A percentile compares a stretch with the other conserved stretches of the same genome.
phyloP scores from a whole-genome alignment of 352 stramenopile genomes.

The Phytophthora foliorum region DNA sequence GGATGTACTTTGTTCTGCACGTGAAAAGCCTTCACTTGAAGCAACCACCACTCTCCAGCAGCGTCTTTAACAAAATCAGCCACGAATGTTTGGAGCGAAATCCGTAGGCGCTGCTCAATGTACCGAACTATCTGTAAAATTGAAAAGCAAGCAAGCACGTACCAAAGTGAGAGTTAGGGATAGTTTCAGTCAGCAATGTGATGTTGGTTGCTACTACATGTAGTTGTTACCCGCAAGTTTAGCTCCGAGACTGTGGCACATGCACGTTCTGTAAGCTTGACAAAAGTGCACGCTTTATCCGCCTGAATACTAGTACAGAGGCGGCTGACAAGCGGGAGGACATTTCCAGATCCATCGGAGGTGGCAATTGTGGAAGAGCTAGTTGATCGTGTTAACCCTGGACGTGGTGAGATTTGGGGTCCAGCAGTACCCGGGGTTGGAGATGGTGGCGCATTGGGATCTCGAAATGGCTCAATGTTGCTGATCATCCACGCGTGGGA shows the following conservation, averaged over 20 bases:
- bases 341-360: constrained; percentile 9
- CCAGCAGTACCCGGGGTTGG: constrained; percentile 13
- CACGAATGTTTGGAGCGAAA: constrained; percentile 75
- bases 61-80: constrained; percentile 80
- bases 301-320: constrained; percentile 72
- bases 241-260: constrained; percentile 75
- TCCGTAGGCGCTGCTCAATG: constrained; percentile 66
- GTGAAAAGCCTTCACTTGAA: constrained; percentile 86
- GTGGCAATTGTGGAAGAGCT: constrained; percentile 24
- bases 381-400: constrained; percentile 16
- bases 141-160: neutral
- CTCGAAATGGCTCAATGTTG: constrained; percentile 65
- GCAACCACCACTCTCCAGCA: constrained; percentile 75
- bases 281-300: constrained; percentile 79
- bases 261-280: constrained; percentile 81
- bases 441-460: constrained; percentile 23
- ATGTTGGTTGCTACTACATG: constrained; percentile 12
- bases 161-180: constrained; percentile 1
- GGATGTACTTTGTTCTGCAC: constrained; percentile 48
- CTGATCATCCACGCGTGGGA: constrained; percentile 85
- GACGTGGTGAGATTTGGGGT: constrained; percentile 20
- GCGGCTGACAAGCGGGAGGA: constrained; percentile 52
- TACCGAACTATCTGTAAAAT: constrained; percentile 73
- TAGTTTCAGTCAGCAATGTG: neutral
- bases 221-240: constrained; percentile 73